Conservation (phyloP, 2,329 filamentous ascomycete species). For the Macroventuria anomochaeta region DNA sequence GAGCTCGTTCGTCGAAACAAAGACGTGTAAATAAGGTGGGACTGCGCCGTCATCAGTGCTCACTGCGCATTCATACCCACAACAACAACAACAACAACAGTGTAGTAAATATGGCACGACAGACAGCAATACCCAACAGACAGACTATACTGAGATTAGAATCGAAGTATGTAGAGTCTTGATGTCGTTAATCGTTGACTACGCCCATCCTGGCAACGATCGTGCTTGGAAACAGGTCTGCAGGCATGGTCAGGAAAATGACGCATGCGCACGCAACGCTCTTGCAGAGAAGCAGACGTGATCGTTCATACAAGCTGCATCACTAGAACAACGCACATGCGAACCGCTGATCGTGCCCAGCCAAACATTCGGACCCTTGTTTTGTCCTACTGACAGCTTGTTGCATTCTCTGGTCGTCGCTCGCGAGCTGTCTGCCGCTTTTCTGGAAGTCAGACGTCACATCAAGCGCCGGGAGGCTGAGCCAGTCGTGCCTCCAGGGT, state of each 20-base stretch:
- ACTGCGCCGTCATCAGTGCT: conserved; percentile 10
- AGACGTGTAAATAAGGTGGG: conserved; percentile 23
- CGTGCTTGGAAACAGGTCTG: conserved; percentile 10
- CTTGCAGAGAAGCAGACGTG: conserved; percentile 10
- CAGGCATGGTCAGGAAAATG: conserved; percentile 8
- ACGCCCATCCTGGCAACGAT: conserved; percentile 7
- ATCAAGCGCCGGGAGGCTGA: conserved; percentile 26
- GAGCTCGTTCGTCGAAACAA: conserved; percentile 23
- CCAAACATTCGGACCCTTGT: conserved; percentile 15
- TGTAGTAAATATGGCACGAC: conserved; percentile 7
- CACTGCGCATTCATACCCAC: conserved; percentile 4
- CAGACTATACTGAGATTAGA: no score
- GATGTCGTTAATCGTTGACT: conserved; percentile 8
- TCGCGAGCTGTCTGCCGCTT: conserved; percentile 17
- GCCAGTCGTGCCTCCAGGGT: conserved; percentile 21
- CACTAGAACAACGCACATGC: conserved; percentile 16
- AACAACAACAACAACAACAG: conserved; percentile 1
- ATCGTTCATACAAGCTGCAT: conserved; percentile 15
- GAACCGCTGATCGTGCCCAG: conserved; percentile 20
- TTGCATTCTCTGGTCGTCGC: conserved; percentile 10
- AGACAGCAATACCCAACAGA: neutral
- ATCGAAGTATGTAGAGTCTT: neutral
- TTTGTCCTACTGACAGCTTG: conserved; percentile 10
- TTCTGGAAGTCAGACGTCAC: conserved; percentile 23
- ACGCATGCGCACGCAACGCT: conserved; percentile 17